Evolutionary conservation across 768 basidiomycete genomes (phyloP), one percentile per base, ranked within the genome.

Genomic region (Suillus sp.): DNA sequence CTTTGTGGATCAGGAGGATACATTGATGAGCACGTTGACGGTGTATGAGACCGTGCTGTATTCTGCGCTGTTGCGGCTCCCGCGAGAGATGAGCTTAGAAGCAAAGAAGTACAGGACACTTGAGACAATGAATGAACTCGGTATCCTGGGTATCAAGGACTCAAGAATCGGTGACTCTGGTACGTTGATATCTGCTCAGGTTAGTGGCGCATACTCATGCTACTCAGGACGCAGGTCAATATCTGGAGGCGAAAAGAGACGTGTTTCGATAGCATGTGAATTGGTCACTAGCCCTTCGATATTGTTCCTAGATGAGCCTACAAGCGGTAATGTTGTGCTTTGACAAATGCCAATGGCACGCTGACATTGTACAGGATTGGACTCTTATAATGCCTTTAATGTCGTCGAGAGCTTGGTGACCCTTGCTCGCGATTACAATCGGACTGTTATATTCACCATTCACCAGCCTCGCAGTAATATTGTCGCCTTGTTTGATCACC

Each of bases 401-500:
- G 96, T 99, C 66, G 82, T 99, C 40, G 95, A 96, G 47, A 88
- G 90, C 40, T 83, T 99, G 27, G 90, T 91, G 1, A 88, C 90
- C 18, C 84, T 99, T 27, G 94, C 96, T 4, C 80, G 86, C 34
- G 86, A 90, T 68, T 99, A 95, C 76, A 94, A 96, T 67, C 89
- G 96, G 38, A 99, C 96, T 0, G 93, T 99, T 58, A 83, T 99
- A 63, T 97, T 99, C 79, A 99, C 96, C 0, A 99, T 99, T 62
- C 97, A 99, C 70, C 97, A 99, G 74, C 97, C 96, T 16, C 89
- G 96, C 58, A 95, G 93, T 74, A 98, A 98, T 76, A 99, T 99
- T 68, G 96, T 99, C 16, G 89, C 94, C 0, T 79, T 99, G 14
- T 99, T 99, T 68, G 96, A 99, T 72, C 90, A 96, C 65, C 82